Base-by-base conservation (phyloP, 2,329 filamentous ascomycete species). In the Fusarium pseudoanthophilum region DNA sequence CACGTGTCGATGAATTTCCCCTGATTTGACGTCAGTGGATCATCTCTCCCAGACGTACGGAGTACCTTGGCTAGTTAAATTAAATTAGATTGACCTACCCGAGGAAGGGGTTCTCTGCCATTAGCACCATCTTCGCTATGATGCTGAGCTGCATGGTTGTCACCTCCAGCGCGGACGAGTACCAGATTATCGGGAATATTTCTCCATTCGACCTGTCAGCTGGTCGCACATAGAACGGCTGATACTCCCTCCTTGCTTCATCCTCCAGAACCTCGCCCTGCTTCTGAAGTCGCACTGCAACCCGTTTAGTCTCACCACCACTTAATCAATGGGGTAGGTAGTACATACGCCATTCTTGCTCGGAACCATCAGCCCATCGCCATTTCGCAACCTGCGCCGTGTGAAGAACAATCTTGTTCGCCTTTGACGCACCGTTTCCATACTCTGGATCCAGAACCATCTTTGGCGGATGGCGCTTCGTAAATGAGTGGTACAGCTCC, bases 401-500 rank as follows among this genome's bases (percentile, higher is more conserved):
- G 63, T 84, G 83, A 76, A 84, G 79, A 10, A 84, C 82, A 20
- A 82, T 80, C 66, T 81, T 82, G 72, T 84, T 84, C 4, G 82
- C 82, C 14, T 77, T 79, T 1, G 82, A 82, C 1, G 82, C 80
- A 5, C 75, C 78, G 8, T 78, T 75, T 52, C 81, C 82, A 28
- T 82, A 79, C 15, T 81, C 81, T 0, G 79, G 74, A 4, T 79
- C 79, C 0, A 83, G 77, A 6, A 80, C 78, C 45, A 84, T 79
- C 69, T 84, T 81, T 0, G 82, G 82, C 2, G 82, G 77, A 16
- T 84, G 80, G 13, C 78, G 76, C 37, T 81, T 79, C 5, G 82
- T 84, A 42, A 84, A 82, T 0, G 82, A 83, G 55, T 84, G 81
- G 63, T 82, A 84, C 8, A 84, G 83, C 46, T 84, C 82, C 59